A percentile compares a stretch with the other conserved stretches of the same genome.
Conservation (phyloP, 306 rosid genomes). For the Fragaria vesca region DNA sequence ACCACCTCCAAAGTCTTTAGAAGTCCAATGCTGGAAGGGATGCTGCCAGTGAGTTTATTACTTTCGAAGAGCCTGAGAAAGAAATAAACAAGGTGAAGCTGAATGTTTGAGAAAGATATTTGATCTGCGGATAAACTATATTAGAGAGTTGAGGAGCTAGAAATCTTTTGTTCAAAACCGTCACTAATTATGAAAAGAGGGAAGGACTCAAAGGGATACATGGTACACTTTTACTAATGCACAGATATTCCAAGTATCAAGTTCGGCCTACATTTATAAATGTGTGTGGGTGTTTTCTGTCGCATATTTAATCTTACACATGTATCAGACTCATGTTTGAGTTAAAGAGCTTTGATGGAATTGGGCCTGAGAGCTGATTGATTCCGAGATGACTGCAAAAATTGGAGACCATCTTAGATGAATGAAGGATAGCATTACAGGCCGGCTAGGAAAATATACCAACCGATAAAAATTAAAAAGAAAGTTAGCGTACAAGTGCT, state of each 20-base stretch:
- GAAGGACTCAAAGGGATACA: not conserved
- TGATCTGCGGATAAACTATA: not conserved
- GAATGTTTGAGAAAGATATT: not conserved
- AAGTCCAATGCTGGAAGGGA: conserved; percentile 60
- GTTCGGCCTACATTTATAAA: not conserved
- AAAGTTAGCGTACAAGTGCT: conserved; percentile 41
- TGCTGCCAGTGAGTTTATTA: conserved; percentile 47
- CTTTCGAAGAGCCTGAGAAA: conserved; percentile 30
- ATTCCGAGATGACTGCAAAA: conserved; percentile 56
- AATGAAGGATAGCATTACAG: not conserved
- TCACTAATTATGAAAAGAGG: not conserved
- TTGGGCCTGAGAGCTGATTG: conserved; percentile 49
- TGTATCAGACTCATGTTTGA: conserved; percentile 52
- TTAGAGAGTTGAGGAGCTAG: not conserved
- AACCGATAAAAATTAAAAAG: not conserved
- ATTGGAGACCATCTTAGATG: not conserved
- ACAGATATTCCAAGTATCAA: not conserved
- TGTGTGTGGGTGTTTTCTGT: not conserved
- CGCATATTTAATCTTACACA: conserved; percentile 43
- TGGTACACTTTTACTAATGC: not conserved
- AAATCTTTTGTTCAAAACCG: not conserved
- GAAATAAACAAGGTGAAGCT: not conserved
- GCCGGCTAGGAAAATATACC: not conserved
- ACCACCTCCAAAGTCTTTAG: conserved; percentile 47
- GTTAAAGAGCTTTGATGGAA: conserved; percentile 56